Conservation (phyloP, 495 filamentous ascomycete species). For the Paragyromitra xinjiangensis region DNA sequence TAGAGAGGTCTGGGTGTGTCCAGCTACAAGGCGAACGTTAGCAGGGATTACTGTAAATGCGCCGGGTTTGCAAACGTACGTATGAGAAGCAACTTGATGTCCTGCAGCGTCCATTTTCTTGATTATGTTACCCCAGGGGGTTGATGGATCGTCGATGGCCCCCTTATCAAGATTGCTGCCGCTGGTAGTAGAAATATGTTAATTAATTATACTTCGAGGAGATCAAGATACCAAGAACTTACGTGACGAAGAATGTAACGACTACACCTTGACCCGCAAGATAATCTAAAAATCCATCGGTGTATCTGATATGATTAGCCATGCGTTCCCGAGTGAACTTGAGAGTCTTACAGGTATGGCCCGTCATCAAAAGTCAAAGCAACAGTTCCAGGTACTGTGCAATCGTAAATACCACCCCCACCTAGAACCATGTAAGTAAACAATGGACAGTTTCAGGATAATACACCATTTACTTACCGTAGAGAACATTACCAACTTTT, state of each 20-base stretch:
- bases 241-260: conserved; percentile 78
- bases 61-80: conserved; percentile 42
- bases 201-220: neutral
- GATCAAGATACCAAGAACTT: neutral
- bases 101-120: conserved; percentile 53
- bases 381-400: conserved; percentile 52
- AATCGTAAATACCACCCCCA: conserved; percentile 13
- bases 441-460: no score
- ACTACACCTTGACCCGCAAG: conserved; percentile 67
- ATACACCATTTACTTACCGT: conserved; percentile 12
- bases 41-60: conserved; percentile 18
- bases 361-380: conserved; percentile 63
- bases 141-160: conserved; percentile 25
- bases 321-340: no score
- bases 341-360: conserved; percentile 57
- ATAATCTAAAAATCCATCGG: conserved; percentile 72
- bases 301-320: conserved; percentile 61
- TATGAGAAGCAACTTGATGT: conserved; percentile 53
- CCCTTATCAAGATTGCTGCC: conserved; percentile 78
- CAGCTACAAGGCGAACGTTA: conserved; percentile 55
- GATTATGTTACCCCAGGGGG: conserved; percentile 29
- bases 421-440: conserved; percentile 31
- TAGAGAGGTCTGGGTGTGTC: conserved; percentile 59
- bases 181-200: conserved; percentile 14
- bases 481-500: neutral